Evolutionary conservation across 495 filamentous ascomycete genomes (phyloP).

Genomic region (Penicillium paxilli): DNA sequence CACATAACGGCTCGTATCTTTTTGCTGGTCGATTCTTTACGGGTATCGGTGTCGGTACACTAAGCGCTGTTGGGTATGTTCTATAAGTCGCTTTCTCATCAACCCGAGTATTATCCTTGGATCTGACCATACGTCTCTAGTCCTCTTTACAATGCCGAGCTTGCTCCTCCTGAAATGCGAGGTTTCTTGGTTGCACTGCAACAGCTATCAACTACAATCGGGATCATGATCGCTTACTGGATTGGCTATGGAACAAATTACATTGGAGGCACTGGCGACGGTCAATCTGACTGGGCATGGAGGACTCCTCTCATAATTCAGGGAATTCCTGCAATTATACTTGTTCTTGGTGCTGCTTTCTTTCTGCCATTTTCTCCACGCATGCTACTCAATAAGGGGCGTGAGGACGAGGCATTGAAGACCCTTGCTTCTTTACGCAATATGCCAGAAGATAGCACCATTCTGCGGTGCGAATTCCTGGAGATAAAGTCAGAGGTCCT

Average conservation of each 20-base stretch:
- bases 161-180: background rate
- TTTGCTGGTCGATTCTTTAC: background rate
- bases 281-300: constrained; percentile 48
- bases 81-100: no score
- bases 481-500: background rate
- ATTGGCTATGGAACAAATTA: background rate
- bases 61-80: background rate
- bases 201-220: no score
- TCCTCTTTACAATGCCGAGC: background rate
- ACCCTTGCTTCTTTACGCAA: constrained; percentile 41
- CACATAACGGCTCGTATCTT: background rate
- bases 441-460: background rate
- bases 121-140: no score
- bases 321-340: constrained; percentile 50
- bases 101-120: no score
- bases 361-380: constrained; percentile 70
- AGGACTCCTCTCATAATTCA: constrained; percentile 60
- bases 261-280: background rate
- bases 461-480: background rate
- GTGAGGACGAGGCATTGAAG: constrained; percentile 59
- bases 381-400: constrained; percentile 65
- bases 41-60: background rate
- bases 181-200: background rate
- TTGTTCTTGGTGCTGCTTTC: constrained; percentile 66
- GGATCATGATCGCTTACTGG: background rate